Percentiles rank a stretch among this genome's conserved stretches.
Conservation (phyloP, 306 rosid genomes). For the Prinsepia uniflora region DNA sequence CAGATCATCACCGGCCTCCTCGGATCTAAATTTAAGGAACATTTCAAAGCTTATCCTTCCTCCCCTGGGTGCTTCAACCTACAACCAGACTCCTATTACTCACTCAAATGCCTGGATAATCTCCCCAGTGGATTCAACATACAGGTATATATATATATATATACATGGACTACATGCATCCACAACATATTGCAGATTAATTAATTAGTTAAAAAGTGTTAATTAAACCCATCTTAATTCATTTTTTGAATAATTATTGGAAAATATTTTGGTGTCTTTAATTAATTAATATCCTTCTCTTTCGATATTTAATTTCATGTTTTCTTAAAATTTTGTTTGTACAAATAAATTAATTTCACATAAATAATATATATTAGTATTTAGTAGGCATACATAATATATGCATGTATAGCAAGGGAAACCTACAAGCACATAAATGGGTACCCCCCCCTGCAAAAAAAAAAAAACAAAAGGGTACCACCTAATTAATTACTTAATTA, state of each 20-base stretch:
- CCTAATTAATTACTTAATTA: neutral
- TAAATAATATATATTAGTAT: neutral
- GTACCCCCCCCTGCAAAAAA: no score
- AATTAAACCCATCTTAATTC: no score
- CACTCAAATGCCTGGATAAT: slow-evolving; percentile 57
- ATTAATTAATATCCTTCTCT: no score
- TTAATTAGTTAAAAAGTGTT: no score
- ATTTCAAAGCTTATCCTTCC: slow-evolving; percentile 89
- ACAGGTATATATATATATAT: slow-evolving; percentile 45
- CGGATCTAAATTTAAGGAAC: slow-evolving; percentile 38
- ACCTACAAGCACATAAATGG: neutral
- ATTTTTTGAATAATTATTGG: no score
- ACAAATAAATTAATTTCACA: neutral
- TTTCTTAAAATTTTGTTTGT: neutral
- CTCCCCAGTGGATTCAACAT: slow-evolving; percentile 80
- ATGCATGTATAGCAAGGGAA: neutral
- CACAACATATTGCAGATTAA: no score
- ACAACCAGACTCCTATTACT: slow-evolving; percentile 33
- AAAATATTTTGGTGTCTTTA: no score
- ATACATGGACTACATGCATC: neutral
- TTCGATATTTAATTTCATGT: no score
- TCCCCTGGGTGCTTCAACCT: slow-evolving; percentile 73
- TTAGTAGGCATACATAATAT: neutral
- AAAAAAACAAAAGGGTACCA: no score
- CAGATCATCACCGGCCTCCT: neutral